These are phyloP conservation scores for Hypoxylon sp. DNA, from an alignment of 2,329 filamentous ascomycete genomes.

Conservation along the genomic window DNA sequence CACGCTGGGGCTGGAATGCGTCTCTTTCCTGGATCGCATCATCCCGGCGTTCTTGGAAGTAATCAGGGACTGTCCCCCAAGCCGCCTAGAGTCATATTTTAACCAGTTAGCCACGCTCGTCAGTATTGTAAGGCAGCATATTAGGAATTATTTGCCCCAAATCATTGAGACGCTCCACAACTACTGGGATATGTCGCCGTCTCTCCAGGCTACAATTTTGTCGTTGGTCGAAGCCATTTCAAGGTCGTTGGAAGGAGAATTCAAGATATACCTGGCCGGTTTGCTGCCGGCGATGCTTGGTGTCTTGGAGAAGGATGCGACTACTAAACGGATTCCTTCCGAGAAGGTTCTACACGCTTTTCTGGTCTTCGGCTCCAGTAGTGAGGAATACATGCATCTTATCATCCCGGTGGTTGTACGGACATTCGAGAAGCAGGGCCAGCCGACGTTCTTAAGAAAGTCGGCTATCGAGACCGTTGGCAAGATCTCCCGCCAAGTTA, in stretches of 20 bases:
- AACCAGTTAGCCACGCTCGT: slow-evolving; percentile 95
- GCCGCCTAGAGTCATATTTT: slow-evolving; percentile 93
- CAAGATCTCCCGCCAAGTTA: slow-evolving; percentile 94
- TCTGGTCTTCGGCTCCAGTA: slow-evolving; percentile 93
- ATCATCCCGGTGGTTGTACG: slow-evolving; percentile 96
- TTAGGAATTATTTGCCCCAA: slow-evolving; percentile 87
- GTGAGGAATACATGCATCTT: slow-evolving; percentile 99
- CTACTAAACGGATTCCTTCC: slow-evolving; percentile 82
- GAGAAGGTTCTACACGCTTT: slow-evolving; percentile 96
- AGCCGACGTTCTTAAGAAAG: slow-evolving; percentile 84
- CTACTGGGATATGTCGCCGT: slow-evolving; percentile 86
- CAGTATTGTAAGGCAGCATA: slow-evolving; percentile 95
- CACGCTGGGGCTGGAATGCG: slow-evolving; percentile 94
- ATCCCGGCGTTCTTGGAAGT: slow-evolving; percentile 94
- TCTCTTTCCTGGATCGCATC: slow-evolving; percentile 93
- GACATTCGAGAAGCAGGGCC: slow-evolving; percentile 90
- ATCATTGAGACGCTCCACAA: slow-evolving; percentile 90
- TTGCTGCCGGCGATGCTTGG: slow-evolving; percentile 94
- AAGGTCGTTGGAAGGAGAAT: slow-evolving; percentile 93
- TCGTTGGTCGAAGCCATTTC: slow-evolving; percentile 94
- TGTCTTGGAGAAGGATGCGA: slow-evolving; percentile 88
- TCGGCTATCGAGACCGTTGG: slow-evolving; percentile 95
- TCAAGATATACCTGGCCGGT: slow-evolving; percentile 93
- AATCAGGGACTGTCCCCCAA: slow-evolving; percentile 83
- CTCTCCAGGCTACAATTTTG: slow-evolving; percentile 91